phyloP scores from a whole-genome alignment of 169 alveolate species.

The Cryptosporidium baileyi region DNA sequence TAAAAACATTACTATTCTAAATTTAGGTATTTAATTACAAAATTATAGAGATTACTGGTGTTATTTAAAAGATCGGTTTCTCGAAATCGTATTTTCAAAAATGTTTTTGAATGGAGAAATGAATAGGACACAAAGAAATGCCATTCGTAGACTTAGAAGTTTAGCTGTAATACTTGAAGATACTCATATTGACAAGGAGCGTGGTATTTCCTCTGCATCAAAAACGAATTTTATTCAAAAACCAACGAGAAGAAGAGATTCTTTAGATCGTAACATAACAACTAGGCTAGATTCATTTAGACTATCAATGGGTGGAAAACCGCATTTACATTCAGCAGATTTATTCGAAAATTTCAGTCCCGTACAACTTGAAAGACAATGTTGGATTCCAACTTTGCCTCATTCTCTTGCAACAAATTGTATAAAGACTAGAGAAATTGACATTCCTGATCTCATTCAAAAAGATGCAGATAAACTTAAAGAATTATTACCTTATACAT shows the following conservation, averaged over 20 bases:
- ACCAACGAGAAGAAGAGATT: conserved; percentile 25
- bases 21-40: too few relatives aligned
- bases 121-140: conserved; percentile 29
- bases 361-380: conserved; percentile 75
- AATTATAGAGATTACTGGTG: too few relatives aligned
- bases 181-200: conserved; percentile 58
- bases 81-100: too few relatives aligned
- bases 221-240: not conserved
- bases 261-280: conserved; percentile 29
- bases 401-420: conserved; percentile 72
- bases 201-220: not conserved
- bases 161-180: conserved; percentile 68
- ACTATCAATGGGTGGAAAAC: conserved; percentile 71
- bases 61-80: too few relatives aligned
- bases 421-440: conserved; percentile 70
- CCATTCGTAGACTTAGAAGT: conserved; percentile 66
- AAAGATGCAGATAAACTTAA: conserved; percentile 72
- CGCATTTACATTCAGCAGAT: conserved; percentile 77
- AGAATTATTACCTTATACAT: conserved; percentile 69
- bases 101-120: conserved; percentile 43
- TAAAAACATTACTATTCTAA: too few relatives aligned
- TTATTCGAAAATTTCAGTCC: conserved; percentile 78
- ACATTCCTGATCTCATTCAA: conserved; percentile 74
- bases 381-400: conserved; percentile 74
- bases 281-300: conserved; percentile 52